phyloP scores from a whole-genome alignment of 352 stramenopile species.

The Chrysophaeum taylorii region DNA sequence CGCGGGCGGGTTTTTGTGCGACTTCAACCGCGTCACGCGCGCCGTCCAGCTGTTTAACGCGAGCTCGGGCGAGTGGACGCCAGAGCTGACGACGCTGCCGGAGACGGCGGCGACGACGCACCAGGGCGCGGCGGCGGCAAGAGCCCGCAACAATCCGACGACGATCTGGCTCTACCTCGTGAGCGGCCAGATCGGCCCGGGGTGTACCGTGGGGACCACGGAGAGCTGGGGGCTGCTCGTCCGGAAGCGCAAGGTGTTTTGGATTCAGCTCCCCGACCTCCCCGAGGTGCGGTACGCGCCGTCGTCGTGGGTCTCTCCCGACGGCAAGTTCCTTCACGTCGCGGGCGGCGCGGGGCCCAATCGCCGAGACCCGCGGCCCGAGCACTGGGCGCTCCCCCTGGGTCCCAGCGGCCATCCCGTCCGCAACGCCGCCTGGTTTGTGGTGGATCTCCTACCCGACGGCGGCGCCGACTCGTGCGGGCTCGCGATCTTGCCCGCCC shows the following conservation, averaged over 20 bases:
- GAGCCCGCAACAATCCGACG: too few species aligned
- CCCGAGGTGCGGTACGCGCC: constrained; percentile 11
- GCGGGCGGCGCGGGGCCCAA: constrained; percentile 7
- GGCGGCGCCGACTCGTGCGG: constrained; percentile 7
- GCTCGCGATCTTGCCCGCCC: not conserved
- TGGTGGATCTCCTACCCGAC: not conserved
- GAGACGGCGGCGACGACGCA: constrained; percentile 8
- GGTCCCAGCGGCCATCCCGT: not conserved
- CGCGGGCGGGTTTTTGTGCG: constrained; percentile 9
- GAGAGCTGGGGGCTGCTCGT: not conserved
- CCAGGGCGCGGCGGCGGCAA: constrained; percentile 4
- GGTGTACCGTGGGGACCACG: constrained; percentile 2
- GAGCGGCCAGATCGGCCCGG: not conserved
- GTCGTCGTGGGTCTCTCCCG: not conserved
- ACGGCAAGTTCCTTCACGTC: not conserved
- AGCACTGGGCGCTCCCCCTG: constrained; percentile 7
- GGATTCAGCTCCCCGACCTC: not conserved
- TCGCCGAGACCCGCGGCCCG: not conserved
- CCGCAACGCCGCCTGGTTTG: not conserved
- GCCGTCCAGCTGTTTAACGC: constrained; percentile 1
- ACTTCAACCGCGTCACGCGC: constrained; percentile 12
- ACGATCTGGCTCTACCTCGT: not conserved
- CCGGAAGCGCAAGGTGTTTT: not conserved
- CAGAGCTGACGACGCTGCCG: not conserved
- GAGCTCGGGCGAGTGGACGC: not conserved